Evolutionary conservation across 2,329 filamentous ascomycete genomes (phyloP).

Genomic region (Leptographium galeiforme): DNA sequence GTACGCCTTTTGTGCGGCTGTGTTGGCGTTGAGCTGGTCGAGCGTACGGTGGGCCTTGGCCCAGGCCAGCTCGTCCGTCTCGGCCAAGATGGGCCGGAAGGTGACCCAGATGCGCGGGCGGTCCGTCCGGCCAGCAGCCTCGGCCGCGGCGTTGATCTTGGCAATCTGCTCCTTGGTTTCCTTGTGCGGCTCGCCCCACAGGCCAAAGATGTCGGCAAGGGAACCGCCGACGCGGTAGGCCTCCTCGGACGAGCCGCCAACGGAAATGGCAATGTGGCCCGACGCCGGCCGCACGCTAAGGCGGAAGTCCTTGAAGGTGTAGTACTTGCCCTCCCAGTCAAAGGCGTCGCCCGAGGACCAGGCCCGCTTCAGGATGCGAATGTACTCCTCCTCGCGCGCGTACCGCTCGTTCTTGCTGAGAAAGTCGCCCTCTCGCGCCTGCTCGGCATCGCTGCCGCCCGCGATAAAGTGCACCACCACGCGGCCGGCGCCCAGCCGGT

Average conservation of each 20-base stretch:
- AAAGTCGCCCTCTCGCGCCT: slow-evolving; percentile 47
- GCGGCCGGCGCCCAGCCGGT: slow-evolving; percentile 42
- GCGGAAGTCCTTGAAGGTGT: slow-evolving; percentile 43
- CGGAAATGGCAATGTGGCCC: slow-evolving; percentile 41
- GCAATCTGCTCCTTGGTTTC: slow-evolving; percentile 51
- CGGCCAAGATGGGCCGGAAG: slow-evolving; percentile 46
- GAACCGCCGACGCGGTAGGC: slow-evolving; percentile 46
- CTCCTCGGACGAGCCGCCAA: slow-evolving; percentile 44
- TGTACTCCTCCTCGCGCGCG: slow-evolving; percentile 45
- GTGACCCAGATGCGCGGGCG: slow-evolving; percentile 50
- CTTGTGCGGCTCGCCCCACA: slow-evolving; percentile 51
- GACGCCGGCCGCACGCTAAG: slow-evolving; percentile 40
- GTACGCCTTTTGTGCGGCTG: background rate
- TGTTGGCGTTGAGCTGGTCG: slow-evolving; percentile 32
- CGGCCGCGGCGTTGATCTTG: slow-evolving; percentile 43
- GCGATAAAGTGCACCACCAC: slow-evolving; percentile 49
- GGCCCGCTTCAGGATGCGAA: slow-evolving; percentile 43
- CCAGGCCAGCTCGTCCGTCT: slow-evolving; percentile 51
- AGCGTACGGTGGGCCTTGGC: slow-evolving; percentile 43
- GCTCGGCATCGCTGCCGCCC: slow-evolving; percentile 45
- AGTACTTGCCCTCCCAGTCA: slow-evolving; percentile 48
- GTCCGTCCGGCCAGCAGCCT: slow-evolving; percentile 40
- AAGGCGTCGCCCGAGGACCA: slow-evolving; percentile 44
- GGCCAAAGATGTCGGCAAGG: slow-evolving; percentile 47
- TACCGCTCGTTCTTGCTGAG: slow-evolving; percentile 44